These are phyloP conservation scores for Rhizopus delemar DNA, from an alignment of 371 early-diverging fungal species.

Conservation along the genomic window DNA sequence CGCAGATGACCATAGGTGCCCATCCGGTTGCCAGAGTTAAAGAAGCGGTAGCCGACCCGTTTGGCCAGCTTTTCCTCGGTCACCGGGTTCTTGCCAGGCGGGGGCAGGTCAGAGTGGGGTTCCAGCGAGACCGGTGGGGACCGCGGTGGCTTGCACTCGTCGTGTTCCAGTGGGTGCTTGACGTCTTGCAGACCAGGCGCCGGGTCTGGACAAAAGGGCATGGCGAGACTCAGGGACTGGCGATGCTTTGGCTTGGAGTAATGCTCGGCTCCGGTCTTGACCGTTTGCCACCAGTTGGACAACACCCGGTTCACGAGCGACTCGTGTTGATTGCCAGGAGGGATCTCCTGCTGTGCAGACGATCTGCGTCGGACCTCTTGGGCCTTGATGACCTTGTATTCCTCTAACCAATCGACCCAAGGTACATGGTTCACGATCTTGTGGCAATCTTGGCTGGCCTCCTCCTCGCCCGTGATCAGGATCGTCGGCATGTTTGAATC, in stretches of 20 bases:
- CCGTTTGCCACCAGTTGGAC: conserved; percentile 31
- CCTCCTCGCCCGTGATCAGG: conserved; percentile 33
- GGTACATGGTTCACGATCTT: conserved; percentile 35
- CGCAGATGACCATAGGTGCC: conserved; percentile 30
- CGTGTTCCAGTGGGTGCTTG: conserved; percentile 16
- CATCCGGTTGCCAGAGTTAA: conserved; percentile 24
- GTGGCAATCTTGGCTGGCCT: background rate
- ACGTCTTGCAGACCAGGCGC: conserved; percentile 15
- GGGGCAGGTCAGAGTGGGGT: no score
- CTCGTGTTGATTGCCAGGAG: background rate
- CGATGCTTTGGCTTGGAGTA: conserved; percentile 19
- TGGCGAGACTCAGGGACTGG: background rate
- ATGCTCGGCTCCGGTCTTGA: conserved; percentile 30
- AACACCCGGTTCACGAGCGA: conserved; percentile 21
- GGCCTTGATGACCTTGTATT: conserved; percentile 43
- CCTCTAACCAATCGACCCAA: conserved; percentile 59
- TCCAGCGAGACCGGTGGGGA: no score
- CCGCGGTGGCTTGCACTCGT: background rate
- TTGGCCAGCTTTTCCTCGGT: conserved; percentile 25
- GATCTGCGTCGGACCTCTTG: conserved; percentile 28
- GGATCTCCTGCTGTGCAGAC: conserved; percentile 14
- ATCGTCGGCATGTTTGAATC: conserved; percentile 43
- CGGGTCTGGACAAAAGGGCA: background rate
- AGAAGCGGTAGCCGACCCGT: conserved; percentile 30
- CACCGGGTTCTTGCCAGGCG: conserved; percentile 14